phyloP scores from a whole-genome alignment of 306 rosid species.

The Albizia julibrissin region DNA sequence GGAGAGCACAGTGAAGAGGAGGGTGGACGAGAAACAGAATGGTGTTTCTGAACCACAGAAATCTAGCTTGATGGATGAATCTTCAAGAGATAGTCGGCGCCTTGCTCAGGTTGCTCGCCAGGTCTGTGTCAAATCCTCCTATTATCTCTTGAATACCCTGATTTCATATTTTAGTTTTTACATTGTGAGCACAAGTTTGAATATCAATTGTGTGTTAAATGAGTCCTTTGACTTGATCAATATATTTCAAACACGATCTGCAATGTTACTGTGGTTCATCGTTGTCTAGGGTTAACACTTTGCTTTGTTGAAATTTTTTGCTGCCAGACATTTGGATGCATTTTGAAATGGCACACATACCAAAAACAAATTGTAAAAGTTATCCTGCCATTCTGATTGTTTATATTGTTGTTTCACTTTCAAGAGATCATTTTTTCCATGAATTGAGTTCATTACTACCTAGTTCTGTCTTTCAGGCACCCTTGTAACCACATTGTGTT shows the following conservation, averaged over 20 bases:
- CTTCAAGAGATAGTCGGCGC: slow-evolving; percentile 49
- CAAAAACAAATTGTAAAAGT: not conserved
- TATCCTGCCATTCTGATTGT: slow-evolving; percentile 7
- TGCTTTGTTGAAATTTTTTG: not conserved
- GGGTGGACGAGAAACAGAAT: slow-evolving; percentile 39
- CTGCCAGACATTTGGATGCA: not conserved
- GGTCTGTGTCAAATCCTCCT: slow-evolving; percentile 48
- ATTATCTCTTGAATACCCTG: slow-evolving; percentile 20
- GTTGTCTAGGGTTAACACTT: not conserved
- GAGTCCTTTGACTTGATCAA: not conserved
- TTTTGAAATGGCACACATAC: not conserved
- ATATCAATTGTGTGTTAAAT: not conserved
- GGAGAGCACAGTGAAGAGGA: slow-evolving; percentile 44
- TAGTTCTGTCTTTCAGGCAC: not conserved
- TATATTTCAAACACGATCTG: not conserved
- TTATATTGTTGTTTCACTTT: slow-evolving; percentile 5
- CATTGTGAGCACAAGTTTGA: not conserved
- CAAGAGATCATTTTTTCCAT: not conserved
- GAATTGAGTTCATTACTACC: not conserved
- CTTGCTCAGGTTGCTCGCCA: slow-evolving; percentile 63
- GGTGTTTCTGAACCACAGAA: slow-evolving; percentile 36
- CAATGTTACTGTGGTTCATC: slow-evolving; percentile 11
- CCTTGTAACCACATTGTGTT: not conserved
- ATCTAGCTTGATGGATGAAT: slow-evolving; percentile 37
- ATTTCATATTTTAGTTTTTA: not conserved